These are phyloP conservation scores for Epicoccum sorghinum DNA, from an alignment of 2,329 filamentous ascomycete species.

Conservation along the genomic window DNA sequence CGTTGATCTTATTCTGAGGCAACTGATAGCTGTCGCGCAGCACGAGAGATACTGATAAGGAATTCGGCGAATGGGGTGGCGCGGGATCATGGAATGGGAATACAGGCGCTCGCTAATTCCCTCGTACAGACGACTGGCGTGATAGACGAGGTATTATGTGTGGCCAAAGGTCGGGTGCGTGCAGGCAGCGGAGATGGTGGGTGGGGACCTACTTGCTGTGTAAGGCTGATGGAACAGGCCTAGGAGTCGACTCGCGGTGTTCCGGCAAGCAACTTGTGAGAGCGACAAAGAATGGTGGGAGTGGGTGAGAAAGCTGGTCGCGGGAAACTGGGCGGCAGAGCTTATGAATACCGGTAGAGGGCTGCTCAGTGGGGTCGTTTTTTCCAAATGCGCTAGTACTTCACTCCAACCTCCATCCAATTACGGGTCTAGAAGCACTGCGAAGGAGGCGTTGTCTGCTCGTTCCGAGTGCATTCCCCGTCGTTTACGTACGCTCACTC, in stretches of 20 bases:
- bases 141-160: constrained; percentile 15
- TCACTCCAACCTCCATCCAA: constrained; percentile 40
- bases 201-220: constrained; percentile 39
- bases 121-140: constrained; percentile 29
- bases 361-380: constrained; percentile 43
- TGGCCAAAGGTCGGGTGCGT: constrained; percentile 19
- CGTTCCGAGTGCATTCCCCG: constrained; percentile 29
- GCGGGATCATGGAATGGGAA: constrained; percentile 32
- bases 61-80: constrained; percentile 38
- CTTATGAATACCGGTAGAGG: constrained; percentile 43
- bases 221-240: constrained; percentile 33
- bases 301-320: constrained; percentile 19
- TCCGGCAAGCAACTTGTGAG: constrained; percentile 40
- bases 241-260: constrained; percentile 33
- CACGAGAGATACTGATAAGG: constrained; percentile 41
- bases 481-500: constrained; percentile 24
- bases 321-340: constrained; percentile 32
- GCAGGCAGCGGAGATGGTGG: constrained; percentile 21
- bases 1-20: constrained; percentile 25
- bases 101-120: constrained; percentile 29
- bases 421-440: constrained; percentile 36
- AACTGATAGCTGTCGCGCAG: constrained; percentile 35
- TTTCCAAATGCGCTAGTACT: constrained; percentile 43
- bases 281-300: constrained; percentile 23
- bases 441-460: constrained; percentile 28